Evolutionary conservation across 1,139 yeast species (phyloP).

Genomic region (Geotrichum siamense): DNA sequence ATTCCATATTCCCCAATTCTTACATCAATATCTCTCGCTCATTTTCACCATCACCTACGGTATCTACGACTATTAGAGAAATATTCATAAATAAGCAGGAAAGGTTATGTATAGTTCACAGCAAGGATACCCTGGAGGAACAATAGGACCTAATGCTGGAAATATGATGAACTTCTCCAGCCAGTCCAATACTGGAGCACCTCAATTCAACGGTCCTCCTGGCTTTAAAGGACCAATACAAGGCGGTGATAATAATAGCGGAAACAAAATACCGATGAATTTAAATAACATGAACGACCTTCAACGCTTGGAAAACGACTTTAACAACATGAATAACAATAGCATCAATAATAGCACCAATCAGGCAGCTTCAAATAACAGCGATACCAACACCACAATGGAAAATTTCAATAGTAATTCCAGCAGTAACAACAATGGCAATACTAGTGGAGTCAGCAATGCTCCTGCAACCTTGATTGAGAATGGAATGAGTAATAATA

Average conservation of each 20-base stretch:
- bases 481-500: not conserved
- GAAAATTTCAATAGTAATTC: slow-evolving; percentile 8
- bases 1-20: too few species aligned
- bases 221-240: slow-evolving; percentile 2
- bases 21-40: not conserved
- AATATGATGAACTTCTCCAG: too few species aligned
- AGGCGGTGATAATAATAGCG: slow-evolving; percentile 6
- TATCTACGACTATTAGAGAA: not conserved
- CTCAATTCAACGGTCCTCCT: slow-evolving; percentile 12
- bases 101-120: slow-evolving; percentile 1
- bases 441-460: slow-evolving; percentile 3
- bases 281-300: slow-evolving; percentile 1
- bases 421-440: not conserved
- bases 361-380: not conserved
- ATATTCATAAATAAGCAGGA: not conserved
- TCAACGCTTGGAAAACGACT: slow-evolving; percentile 13
- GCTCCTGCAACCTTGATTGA: not conserved
- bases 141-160: not conserved
- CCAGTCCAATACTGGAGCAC: not conserved
- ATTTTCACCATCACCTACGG: not conserved
- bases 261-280: slow-evolving; percentile 5
- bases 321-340: slow-evolving; percentile 15
- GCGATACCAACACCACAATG: slow-evolving; percentile 13
- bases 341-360: slow-evolving; percentile 12
- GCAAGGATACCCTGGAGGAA: slow-evolving; percentile 3